Conservation (phyloP, 1,284 basidiomycete species). For the Takashimella koratensis region DNA sequence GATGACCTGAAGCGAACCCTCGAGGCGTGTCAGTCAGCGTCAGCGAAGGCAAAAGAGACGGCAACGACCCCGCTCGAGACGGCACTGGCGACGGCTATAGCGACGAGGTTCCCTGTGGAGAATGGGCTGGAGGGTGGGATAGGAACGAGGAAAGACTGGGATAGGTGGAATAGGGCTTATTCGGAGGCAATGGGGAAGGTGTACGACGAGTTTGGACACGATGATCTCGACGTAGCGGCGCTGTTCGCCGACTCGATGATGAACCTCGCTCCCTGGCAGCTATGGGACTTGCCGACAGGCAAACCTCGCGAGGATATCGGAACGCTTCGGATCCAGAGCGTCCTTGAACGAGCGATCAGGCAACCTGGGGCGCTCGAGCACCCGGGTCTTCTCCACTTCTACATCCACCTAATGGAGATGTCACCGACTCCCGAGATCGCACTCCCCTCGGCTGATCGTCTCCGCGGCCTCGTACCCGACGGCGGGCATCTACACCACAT, state of each 20-base stretch:
- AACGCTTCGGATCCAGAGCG: constrained; percentile 24
- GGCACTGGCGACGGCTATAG: constrained; percentile 10
- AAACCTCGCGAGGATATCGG: constrained; percentile 16
- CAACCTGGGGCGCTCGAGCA: constrained; percentile 16
- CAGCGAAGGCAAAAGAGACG: constrained; percentile 4
- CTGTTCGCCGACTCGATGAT: constrained; percentile 40
- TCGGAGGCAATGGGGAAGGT: constrained; percentile 32
- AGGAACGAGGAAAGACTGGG: constrained; percentile 15
- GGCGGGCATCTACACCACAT: constrained; percentile 42
- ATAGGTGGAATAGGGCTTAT: constrained; percentile 28
- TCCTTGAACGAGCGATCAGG: constrained; percentile 27
- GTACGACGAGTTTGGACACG: constrained; percentile 16
- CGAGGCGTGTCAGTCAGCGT: constrained; percentile 8
- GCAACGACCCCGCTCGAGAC: constrained; percentile 8
- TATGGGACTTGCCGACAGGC: constrained; percentile 42
- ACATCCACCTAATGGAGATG: constrained; percentile 44
- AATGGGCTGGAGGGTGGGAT: constrained; percentile 2
- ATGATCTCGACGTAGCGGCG: constrained; percentile 33
- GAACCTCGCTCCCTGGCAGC: constrained; percentile 38
- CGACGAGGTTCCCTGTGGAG: constrained; percentile 11
- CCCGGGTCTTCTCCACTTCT: constrained; percentile 40
- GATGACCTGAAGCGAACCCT: constrained; percentile 15
- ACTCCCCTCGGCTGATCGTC: constrained; percentile 26
- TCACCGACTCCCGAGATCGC: constrained; percentile 35
- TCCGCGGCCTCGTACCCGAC: constrained; percentile 37